Base-by-base conservation (phyloP, 2,329 filamentous ascomycete species). In the Pseudomassariella vexata region DNA sequence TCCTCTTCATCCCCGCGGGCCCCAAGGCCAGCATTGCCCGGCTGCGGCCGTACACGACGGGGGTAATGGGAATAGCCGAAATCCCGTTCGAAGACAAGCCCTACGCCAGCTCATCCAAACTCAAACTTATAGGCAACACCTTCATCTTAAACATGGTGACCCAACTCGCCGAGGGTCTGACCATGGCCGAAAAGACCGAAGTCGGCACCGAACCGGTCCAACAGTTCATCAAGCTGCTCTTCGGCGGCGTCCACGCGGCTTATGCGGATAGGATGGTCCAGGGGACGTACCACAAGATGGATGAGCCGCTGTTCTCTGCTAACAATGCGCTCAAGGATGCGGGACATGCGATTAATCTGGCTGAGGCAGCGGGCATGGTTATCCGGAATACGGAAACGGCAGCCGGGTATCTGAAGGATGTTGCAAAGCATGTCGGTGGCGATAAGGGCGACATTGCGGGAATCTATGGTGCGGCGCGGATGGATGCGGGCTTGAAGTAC, bases 71-170 rank as follows among this genome's bases (percentile, higher is more conserved):
- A 2, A 68, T 71, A 22, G 70, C 68, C 1, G 71, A 73, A 41
- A 73, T 87, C 41, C 35, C 49, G 6, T 52, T 56, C 32, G 49
- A 53, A 5, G 49, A 55, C 38, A 31, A 47, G 40, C 46, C 53
- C 17, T 45, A 45, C 30, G 46, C 48, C 30, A 76, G 77, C 32
- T 79, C 87, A 5, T 73, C 78, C 2, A 72, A 77, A 27, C 66
- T 94, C 28, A 92, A 95, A 60, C 67, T 95, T 14, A 71, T 94
- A 8, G 88, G 89, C 36, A 95, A 95, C 58, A 85, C 83, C 0
- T 89, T 95, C 54, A 72, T 95, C 46, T 55, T 94, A 24, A 84
- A 85, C 62, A 89, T 89, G 73, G 74, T 89, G 16, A 82, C 88
- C 50, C 73, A 85, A 31, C 63, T 95, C 4, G 78, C 84, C 2